A percentile compares a stretch with the other conserved stretches of the same genome.
Conservation (phyloP, 1,139 yeast species). For the Magnusiomyces clavatus region DNA sequence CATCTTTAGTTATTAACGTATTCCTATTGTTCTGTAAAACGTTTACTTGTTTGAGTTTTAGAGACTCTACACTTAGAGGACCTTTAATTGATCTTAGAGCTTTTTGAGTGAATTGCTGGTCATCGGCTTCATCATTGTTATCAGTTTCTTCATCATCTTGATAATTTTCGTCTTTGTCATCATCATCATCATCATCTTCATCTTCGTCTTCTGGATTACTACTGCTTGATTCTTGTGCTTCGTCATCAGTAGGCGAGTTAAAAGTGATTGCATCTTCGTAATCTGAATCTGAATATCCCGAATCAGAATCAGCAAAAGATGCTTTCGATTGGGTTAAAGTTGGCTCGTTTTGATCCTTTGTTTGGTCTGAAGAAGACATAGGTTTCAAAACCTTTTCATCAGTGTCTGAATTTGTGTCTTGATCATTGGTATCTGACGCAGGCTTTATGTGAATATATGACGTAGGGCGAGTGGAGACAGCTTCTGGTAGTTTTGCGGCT, state of each 20-base stretch:
- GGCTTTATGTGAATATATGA: slow-evolving; percentile 18
- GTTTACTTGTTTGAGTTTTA: background rate
- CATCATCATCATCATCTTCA: slow-evolving; percentile 17
- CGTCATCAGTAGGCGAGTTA: background rate
- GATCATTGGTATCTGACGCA: background rate
- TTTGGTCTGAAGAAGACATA: background rate
- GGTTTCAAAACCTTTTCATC: background rate
- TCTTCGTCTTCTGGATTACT: slow-evolving; percentile 7
- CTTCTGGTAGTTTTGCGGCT: slow-evolving; percentile 41
- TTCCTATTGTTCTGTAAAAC: background rate
- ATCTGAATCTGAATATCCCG: slow-evolving; percentile 4
- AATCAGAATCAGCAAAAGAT: too few relatives aligned
- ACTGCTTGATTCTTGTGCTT: background rate
- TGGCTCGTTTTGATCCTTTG: background rate
- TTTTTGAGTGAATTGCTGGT: background rate
- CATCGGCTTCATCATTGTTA: slow-evolving; percentile 1
- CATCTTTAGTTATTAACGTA: background rate
- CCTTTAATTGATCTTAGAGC: too few relatives aligned
- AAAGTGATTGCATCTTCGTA: slow-evolving; percentile 1
- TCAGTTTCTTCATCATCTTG: slow-evolving; percentile 10
- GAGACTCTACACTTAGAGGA: background rate
- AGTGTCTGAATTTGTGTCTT: background rate
- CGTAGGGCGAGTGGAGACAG: slow-evolving; percentile 26
- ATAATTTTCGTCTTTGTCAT: slow-evolving; percentile 13
- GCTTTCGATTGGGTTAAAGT: background rate